phyloP scores from a whole-genome alignment of 2,329 filamentous ascomycete species.

The Knufia petricola region DNA sequence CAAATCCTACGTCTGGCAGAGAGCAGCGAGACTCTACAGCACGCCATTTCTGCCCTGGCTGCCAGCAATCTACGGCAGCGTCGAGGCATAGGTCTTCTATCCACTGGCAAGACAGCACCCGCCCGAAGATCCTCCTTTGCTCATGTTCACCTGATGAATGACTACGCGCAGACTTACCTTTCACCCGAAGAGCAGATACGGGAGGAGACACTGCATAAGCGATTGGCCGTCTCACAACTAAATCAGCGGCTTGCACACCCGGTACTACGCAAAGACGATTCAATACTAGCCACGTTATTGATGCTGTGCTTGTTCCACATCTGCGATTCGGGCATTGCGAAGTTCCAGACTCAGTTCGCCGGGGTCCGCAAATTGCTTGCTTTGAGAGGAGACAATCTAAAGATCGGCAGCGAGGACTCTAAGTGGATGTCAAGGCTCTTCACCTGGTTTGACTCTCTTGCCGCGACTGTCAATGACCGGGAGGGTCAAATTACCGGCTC shows the following conservation, averaged over 20 bases:
- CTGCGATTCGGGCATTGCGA: slow-evolving; percentile 83
- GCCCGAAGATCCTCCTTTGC: slow-evolving; percentile 41
- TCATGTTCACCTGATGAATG: slow-evolving; percentile 34
- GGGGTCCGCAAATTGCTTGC: slow-evolving; percentile 84
- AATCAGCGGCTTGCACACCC: slow-evolving; percentile 77
- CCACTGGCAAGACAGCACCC: slow-evolving; percentile 43
- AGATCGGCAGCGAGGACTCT: slow-evolving; percentile 40
- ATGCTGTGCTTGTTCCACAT: slow-evolving; percentile 87
- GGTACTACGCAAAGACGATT: slow-evolving; percentile 67
- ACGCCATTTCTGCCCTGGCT: slow-evolving; percentile 80
- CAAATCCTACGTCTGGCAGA: slow-evolving; percentile 71
- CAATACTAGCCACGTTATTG: slow-evolving; percentile 75
- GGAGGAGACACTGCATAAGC: slow-evolving; percentile 75
- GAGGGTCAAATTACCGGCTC: slow-evolving; percentile 60
- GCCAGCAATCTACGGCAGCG: slow-evolving; percentile 84
- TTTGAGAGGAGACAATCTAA: slow-evolving; percentile 56
- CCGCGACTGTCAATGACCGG: slow-evolving; percentile 81
- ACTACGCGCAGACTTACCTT: slow-evolving; percentile 33
- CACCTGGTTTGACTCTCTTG: slow-evolving; percentile 89
- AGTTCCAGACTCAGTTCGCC: slow-evolving; percentile 87
- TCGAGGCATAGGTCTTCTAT: slow-evolving; percentile 47
- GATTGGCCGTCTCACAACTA: slow-evolving; percentile 70
- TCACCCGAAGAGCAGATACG: slow-evolving; percentile 52
- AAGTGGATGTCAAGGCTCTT: slow-evolving; percentile 87
- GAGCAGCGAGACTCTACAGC: slow-evolving; percentile 72